phyloP scores from a whole-genome alignment of 2,329 filamentous ascomycete species.

The Didymella glomerata region DNA sequence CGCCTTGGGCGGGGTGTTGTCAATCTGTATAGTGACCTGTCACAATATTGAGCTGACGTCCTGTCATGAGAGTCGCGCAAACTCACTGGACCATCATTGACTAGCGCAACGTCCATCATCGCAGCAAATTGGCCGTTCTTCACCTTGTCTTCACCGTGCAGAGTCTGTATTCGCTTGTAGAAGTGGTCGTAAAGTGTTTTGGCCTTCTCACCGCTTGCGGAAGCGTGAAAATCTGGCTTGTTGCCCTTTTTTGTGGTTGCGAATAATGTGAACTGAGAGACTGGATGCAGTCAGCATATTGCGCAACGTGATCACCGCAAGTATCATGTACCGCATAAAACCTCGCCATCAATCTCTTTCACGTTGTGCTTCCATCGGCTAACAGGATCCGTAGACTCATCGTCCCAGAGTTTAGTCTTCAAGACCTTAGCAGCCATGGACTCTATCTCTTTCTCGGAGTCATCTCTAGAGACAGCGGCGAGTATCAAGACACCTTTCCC shows the following conservation, averaged over 20 bases:
- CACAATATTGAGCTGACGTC: slow-evolving; percentile 7
- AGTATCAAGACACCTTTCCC: slow-evolving; percentile 90
- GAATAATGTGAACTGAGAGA: slow-evolving; percentile 95
- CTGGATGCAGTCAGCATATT: slow-evolving; percentile 56
- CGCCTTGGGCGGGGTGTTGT: slow-evolving; percentile 56
- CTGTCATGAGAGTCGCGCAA: slow-evolving; percentile 56
- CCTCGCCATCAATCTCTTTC: slow-evolving; percentile 85
- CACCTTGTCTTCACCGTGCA: slow-evolving; percentile 77
- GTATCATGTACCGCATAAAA: slow-evolving; percentile 81
- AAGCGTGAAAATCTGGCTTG: slow-evolving; percentile 94
- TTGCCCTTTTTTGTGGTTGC: slow-evolving; percentile 94
- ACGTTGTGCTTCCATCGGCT: slow-evolving; percentile 88
- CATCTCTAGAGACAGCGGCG: slow-evolving; percentile 87
- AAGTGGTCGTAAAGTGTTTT: slow-evolving; percentile 85
- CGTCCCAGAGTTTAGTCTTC: slow-evolving; percentile 92
- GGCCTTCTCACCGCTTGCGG: slow-evolving; percentile 79
- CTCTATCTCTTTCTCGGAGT: slow-evolving; percentile 88
- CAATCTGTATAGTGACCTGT: slow-evolving; percentile 60
- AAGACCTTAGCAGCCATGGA: slow-evolving; percentile 84
- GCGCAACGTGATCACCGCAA: too few species aligned
- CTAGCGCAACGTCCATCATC: slow-evolving; percentile 96
- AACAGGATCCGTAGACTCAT: slow-evolving; percentile 67
- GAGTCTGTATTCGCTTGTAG: slow-evolving; percentile 74
- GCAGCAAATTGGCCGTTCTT: slow-evolving; percentile 98
- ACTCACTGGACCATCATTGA: slow-evolving; percentile 84